Base-by-base conservation (phyloP, 192 early-diverging fungal genomes). In the Linnemannia schmuckeri region DNA sequence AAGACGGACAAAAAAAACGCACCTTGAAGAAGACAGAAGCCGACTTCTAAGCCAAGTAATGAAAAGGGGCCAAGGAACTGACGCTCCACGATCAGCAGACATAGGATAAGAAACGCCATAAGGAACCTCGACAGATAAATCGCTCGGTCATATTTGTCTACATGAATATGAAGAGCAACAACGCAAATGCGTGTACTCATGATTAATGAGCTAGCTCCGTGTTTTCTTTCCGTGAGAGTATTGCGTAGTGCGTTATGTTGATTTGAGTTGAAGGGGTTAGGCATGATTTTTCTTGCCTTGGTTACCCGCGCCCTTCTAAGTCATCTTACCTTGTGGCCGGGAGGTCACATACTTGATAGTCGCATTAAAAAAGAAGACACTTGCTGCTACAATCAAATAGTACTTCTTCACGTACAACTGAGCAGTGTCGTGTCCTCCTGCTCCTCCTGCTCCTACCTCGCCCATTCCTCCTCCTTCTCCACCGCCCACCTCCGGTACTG, bases 11-110 rank as follows among this genome's bases (percentile, higher is more conserved):
- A 52, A 18, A 18, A 44, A 22, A 20, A 52, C 27, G 49, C 49
- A 84, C 82, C 82, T 79, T 84, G 82, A 18, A 84, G 77, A 8
- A 84, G 52, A 40, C 82, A 79, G 33, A 78, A 79, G 22, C 82
- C 82, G 10, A 84, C 77, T 71, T 76, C 82, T 9, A 84, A 17
- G 10, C 82, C 82, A 10, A 84, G 42, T 15, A 84, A 52, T 8
- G 77, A 73, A 46, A 84, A 79, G 3, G 82, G 77, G 37, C 77
- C 68, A 1, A 84, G 20, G 57, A 49, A 72, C 18, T 84, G 72
- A 30, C 79, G 82, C 40, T 84, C 82, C 49, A 84, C 82, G 2
- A 78, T 52, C 12, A 84, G 52, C 22, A 78, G 22, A 35, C 82
- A 78, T 8, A 84, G 40, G 27, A 84, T 68, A 12, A 84, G 49